These are phyloP conservation scores for Pleurozium schreberi DNA, from an alignment of 225 moss, liverwort and hornwort genomes.

Conservation along the genomic window DNA sequence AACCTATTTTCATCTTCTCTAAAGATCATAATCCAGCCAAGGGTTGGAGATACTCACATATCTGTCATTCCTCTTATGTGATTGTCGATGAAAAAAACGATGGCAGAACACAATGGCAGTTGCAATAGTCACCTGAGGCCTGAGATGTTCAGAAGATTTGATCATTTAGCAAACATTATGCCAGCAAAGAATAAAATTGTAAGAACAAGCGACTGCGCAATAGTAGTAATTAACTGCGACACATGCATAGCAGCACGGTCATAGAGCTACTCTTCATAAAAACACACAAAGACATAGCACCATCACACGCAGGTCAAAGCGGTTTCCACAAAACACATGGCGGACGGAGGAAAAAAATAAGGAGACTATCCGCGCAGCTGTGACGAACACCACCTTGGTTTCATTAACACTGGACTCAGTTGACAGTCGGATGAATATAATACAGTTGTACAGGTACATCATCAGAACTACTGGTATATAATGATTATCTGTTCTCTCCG, in stretches of 20 bases:
- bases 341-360: neutral
- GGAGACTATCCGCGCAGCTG: neutral
- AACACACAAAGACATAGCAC: neutral
- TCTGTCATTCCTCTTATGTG: constrained; percentile 52
- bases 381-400: neutral
- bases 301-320: neutral
- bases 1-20: neutral
- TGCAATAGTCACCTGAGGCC: constrained; percentile 55
- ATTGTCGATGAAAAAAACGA: constrained; percentile 61
- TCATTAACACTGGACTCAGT: neutral
- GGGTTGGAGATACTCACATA: constrained; percentile 21
- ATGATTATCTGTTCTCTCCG: neutral
- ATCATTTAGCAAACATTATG: neutral
- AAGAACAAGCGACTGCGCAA: neutral
- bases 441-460: neutral
- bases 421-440: neutral
- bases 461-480: neutral
- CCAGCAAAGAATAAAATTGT: neutral
- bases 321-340: neutral
- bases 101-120: constrained; percentile 61
- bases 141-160: constrained; percentile 1
- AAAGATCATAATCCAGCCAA: neutral
- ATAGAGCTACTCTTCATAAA: neutral
- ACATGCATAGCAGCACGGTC: neutral
- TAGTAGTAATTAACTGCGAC: neutral